phyloP scores from a whole-genome alignment of 768 basidiomycete genomes.

The Polyporus arcularius region DNA sequence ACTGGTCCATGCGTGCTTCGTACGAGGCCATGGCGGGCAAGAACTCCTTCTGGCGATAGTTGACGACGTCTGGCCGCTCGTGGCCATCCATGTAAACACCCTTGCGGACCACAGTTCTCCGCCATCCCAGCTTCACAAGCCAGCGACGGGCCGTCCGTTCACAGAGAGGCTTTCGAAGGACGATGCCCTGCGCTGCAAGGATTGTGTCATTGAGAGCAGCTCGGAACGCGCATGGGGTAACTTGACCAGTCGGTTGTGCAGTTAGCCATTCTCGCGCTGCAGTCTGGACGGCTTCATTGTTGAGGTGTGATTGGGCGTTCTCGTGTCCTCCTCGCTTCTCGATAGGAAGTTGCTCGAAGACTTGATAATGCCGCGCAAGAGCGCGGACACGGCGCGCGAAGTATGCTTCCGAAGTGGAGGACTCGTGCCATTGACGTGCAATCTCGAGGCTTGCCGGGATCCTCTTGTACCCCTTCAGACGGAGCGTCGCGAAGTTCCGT shows the following conservation, averaged over 20 bases:
- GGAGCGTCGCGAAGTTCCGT: constrained; percentile 29
- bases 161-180: background rate
- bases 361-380: too few species aligned
- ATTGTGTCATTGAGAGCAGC: background rate
- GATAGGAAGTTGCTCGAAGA: background rate
- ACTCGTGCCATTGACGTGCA: constrained; percentile 41
- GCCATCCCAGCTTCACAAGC: constrained; percentile 13
- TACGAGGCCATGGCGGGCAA: constrained; percentile 24
- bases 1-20: constrained; percentile 21
- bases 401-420: constrained; percentile 27
- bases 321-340: background rate
- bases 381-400: constrained; percentile 28
- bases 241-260: background rate
- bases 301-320: background rate
- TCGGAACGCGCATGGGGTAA: background rate
- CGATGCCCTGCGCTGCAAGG: background rate
- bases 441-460: constrained; percentile 37
- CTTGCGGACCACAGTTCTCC: background rate
- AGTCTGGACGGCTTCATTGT: background rate
- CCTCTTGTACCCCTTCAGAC: constrained; percentile 31
- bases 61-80: constrained; percentile 14
- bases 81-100: constrained; percentile 24
- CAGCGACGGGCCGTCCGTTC: constrained; percentile 10
- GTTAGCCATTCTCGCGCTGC: background rate
- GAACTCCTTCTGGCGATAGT: constrained; percentile 15